phyloP scores from a whole-genome alignment of 139 green algal genomes.

The Limnomonas spitsbergensis region DNA sequence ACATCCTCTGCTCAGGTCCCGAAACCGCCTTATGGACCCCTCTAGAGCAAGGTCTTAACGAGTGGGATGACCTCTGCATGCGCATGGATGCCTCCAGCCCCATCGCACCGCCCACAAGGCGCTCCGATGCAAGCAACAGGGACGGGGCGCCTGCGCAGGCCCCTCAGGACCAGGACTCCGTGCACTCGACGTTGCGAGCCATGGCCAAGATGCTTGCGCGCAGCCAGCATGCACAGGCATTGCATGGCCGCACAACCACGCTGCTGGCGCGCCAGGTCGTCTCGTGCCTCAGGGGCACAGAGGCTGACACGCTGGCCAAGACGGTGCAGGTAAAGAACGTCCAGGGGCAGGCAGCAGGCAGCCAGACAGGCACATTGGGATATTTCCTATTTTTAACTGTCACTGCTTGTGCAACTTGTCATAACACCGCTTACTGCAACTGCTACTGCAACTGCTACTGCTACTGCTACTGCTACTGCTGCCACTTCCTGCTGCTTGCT shows the following conservation, averaged over 20 bases:
- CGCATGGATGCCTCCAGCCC: background rate
- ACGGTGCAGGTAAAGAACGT: slow-evolving; percentile 10
- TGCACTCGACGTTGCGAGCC: background rate
- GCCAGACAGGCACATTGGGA: too few relatives aligned
- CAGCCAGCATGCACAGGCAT: slow-evolving; percentile 13
- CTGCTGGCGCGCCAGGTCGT: slow-evolving; percentile 13
- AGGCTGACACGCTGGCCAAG: background rate
- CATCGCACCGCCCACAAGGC: background rate
- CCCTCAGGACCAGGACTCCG: background rate
- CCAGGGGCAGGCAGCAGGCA: too few relatives aligned
- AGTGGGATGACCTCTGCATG: slow-evolving; percentile 10
- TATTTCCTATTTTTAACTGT: too few relatives aligned
- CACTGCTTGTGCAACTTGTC: too few relatives aligned
- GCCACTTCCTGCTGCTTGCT: too few relatives aligned
- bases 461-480: too few relatives aligned
- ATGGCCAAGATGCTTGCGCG: slow-evolving; percentile 1
- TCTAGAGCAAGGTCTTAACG: slow-evolving; percentile 2
- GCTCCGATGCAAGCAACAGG: too few relatives aligned
- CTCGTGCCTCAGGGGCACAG: background rate
- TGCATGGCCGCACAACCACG: slow-evolving; percentile 2
- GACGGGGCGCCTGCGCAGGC: too few relatives aligned
- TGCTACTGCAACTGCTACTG: too few relatives aligned
- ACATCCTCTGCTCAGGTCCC: too few relatives aligned
- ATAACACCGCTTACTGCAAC: too few relatives aligned
- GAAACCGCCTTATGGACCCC: background rate